Base-by-base conservation (phyloP, 345 rosid species). In the Populus nigra region DNA sequence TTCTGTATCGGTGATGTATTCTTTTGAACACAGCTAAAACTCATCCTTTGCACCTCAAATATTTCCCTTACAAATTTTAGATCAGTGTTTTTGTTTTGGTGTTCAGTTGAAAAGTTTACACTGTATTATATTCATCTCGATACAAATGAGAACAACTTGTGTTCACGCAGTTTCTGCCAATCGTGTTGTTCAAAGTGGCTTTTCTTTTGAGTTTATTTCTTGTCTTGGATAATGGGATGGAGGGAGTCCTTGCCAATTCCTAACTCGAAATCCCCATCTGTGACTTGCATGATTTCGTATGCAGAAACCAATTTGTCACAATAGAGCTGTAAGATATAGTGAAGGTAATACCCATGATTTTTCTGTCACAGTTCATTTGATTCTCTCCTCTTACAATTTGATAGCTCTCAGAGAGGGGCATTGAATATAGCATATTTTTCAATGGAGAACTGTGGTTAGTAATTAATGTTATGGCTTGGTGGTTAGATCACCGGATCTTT, bases 1-100 rank as follows among this genome's bases (percentile, higher is more conserved):
- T 83, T 73, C 65, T 11, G 23, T 3, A n/a, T 36, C 17, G 38
- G 23, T 55, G 22, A 39, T 25, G 72, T 68, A n/a, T 38, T 74
- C 75, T 73, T 41, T 12, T 27, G 29, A 66, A 36, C 69, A 31
- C 5, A 22, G 79, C 45, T 50, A 11, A 29, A 65, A 49, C 8
- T 20, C 22, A 20, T n/a, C 25, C 12, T n/a, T 41, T 43, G 72
- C 53, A 2, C 12, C 16, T 23, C 33, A 69, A 73, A 36, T 63
- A 10, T n/a, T 79, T 75, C 17, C 72, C 35, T 65, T 73, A 13
- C 69, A 38, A 73, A 62, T 70, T 29, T 25, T 67, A 20, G 47
- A 20, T 23, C 43, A 4, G 12, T 69, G 15, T 22, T 68, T 10
- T 22, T 3, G 31, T 73, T 35, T n/a, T 12, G 18, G 15, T 7